Evolutionary conservation across 2,329 filamentous ascomycete genomes (phyloP), one percentile per base, ranked within the genome.

Genomic region (Hirsutella rhossiliensis): DNA sequence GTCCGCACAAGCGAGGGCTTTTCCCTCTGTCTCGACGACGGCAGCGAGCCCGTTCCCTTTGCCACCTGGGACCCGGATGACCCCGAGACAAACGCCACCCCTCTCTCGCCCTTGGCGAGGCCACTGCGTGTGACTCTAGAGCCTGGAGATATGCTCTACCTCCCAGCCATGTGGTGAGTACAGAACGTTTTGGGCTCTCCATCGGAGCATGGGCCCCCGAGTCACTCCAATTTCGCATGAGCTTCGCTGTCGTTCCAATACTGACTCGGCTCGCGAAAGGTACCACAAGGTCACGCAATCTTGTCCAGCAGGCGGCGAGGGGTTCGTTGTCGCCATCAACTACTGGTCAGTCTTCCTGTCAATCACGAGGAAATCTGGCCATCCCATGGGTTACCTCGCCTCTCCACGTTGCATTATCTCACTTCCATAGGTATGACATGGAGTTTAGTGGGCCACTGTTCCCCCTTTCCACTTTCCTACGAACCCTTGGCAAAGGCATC

Each of bases 271-370:
- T 17, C 1, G 28, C 9, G 5, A 27, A 34, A 76, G 76, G 76
- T 87, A 85, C 57, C 86, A 92, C 58, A 88, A 90, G 58, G 86
- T 92, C 5, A 78, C 75, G 7, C 86, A 92, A 57, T 79, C 74
- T 2, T 80, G 77, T 50, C 71, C 71, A 0, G 66, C 75, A 1
- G 82, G 84, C 44, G 81, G 76, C 0, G 83, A 88, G 49, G 82
- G 80, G 0, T 77, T 89, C 29, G 87, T 84, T 37, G 78, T 84
- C 44, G 84, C 86, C 1, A 79, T 88, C 32, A 92, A 92, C 55
- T 90, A 90, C 60, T 92, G 86, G 82, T 82, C 61, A 56, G 66
- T 54, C 12, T 43, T 30, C 27, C 17, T 32, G 19, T 9, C 13
- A 29, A 12, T 40, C 20, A 27, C 23, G 13, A 27, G n/a, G n/a